These are phyloP conservation scores for Hypoxylon crocopeplum DNA, from an alignment of 495 filamentous ascomycete species.

Conservation along the genomic window DNA sequence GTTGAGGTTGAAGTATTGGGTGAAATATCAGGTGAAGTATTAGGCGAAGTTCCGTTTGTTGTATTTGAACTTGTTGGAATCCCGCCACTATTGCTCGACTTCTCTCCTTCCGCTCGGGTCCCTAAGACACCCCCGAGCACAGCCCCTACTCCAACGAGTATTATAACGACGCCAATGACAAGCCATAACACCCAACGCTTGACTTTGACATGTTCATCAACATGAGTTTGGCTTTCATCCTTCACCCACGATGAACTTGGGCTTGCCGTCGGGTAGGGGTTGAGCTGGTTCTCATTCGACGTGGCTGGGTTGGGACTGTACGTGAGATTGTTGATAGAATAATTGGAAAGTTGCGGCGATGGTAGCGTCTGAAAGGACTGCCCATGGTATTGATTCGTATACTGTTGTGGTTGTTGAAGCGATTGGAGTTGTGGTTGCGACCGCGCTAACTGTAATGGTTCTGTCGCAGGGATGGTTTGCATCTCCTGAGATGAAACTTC, in stretches of 20 bases:
- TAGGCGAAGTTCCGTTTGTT: too few relatives aligned
- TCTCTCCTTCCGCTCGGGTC: neutral
- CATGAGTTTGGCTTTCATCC: neutral
- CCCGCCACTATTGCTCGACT: too few relatives aligned
- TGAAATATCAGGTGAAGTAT: too few relatives aligned
- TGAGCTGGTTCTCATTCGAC: constrained; percentile 14
- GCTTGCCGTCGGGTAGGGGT: neutral
- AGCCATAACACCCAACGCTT: constrained; percentile 22
- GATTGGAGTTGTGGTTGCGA: constrained; percentile 2
- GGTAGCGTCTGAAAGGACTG: constrained; percentile 16
- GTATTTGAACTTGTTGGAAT: too few relatives aligned
- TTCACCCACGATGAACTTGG: constrained; percentile 14
- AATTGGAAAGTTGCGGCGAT: constrained; percentile 15
- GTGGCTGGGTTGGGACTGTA: neutral
- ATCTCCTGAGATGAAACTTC: constrained; percentile 22
- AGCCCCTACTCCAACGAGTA: constrained; percentile 6
- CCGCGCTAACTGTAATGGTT: too few relatives aligned
- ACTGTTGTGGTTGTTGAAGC: neutral
- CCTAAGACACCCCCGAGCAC: constrained; percentile 15
- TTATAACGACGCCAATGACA: neutral
- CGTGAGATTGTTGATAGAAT: constrained; percentile 6
- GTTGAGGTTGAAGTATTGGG: neutral
- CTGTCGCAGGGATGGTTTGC: too few relatives aligned
- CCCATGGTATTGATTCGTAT: constrained; percentile 10
- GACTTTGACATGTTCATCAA: constrained; percentile 3